Conservation (phyloP, 345 rosid genomes). For the Isatis tinctoria region DNA sequence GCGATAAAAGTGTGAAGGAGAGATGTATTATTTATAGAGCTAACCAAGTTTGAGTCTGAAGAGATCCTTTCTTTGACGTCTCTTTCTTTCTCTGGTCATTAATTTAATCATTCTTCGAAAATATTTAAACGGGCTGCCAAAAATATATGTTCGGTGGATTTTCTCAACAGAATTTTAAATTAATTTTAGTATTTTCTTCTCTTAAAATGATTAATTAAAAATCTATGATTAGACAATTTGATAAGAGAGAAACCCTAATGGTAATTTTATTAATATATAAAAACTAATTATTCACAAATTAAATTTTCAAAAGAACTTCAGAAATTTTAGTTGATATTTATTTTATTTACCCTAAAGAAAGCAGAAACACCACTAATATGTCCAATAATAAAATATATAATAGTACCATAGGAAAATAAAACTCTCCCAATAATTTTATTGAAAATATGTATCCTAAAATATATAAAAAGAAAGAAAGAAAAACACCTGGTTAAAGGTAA, state of each 20-base stretch:
- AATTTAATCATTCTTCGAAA: not conserved
- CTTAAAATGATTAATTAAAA: not conserved
- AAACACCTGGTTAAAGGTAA: constrained; percentile 26
- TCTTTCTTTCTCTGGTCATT: constrained; percentile 19
- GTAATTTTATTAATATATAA: not conserved
- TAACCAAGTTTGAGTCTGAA: not conserved
- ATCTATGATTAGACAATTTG: no score
- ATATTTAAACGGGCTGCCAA: not conserved
- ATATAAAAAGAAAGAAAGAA: not conserved
- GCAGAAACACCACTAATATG: not conserved
- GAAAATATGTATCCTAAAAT: not conserved
- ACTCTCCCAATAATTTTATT: not conserved
- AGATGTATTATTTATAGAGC: constrained; percentile 27
- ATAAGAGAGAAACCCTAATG: no score
- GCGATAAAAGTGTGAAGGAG: constrained; percentile 27
- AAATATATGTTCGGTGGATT: constrained; percentile 20
- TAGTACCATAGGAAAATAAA: not conserved
- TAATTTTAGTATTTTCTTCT: not conserved
- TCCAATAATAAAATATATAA: not conserved
- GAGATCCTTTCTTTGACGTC: constrained; percentile 32
- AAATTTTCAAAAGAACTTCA: not conserved
- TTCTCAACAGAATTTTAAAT: constrained; percentile 19
- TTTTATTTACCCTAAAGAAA: not conserved
- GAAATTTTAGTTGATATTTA: not conserved
- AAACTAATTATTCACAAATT: not conserved